Evolutionary conservation across 75 land plant genomes (phyloP).

Genomic region (Pinus taeda): DNA sequence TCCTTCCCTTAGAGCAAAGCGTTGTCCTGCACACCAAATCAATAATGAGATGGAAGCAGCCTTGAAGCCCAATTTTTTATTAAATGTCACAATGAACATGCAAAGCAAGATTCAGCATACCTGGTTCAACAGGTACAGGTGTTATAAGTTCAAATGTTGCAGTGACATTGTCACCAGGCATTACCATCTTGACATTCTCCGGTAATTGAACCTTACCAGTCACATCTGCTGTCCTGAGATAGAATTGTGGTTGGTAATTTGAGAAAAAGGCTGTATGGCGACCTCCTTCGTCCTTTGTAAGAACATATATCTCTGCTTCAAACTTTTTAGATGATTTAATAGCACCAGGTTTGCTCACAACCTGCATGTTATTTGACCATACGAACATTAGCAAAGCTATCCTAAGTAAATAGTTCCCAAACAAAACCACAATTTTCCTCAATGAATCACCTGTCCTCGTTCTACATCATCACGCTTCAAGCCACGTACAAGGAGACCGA

Average conservation of each 20-base stretch:
- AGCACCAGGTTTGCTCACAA: conserved; percentile 87
- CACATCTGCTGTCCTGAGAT: conserved; percentile 93
- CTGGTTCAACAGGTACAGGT: conserved; percentile 84
- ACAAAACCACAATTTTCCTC: background rate
- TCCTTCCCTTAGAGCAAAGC: conserved; percentile 96
- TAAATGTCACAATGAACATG: background rate
- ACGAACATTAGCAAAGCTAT: background rate
- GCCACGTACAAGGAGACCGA: conserved; percentile 97
- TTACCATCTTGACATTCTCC: conserved; percentile 97
- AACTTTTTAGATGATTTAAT: conserved; percentile 80
- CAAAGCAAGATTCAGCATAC: conserved; percentile 25
- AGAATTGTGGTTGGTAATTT: conserved; percentile 93
- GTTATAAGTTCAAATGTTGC: conserved; percentile 80
- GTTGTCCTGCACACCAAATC: conserved; percentile 62
- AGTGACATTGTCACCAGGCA: conserved; percentile 98
- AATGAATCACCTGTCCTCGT: conserved; percentile 70
- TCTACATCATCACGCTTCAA: conserved; percentile 85
- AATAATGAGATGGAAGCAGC: background rate
- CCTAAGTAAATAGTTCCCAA: conserved; percentile 1
- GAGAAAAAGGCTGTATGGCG: conserved; percentile 97
- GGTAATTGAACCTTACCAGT: conserved; percentile 94
- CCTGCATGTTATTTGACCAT: conserved; percentile 35
- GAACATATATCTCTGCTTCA: conserved; percentile 96
- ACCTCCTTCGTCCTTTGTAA: conserved; percentile 98
- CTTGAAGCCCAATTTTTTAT: background rate